Conservation (phyloP, 1,284 basidiomycete species). For the Apiotrichum gracile region DNA sequence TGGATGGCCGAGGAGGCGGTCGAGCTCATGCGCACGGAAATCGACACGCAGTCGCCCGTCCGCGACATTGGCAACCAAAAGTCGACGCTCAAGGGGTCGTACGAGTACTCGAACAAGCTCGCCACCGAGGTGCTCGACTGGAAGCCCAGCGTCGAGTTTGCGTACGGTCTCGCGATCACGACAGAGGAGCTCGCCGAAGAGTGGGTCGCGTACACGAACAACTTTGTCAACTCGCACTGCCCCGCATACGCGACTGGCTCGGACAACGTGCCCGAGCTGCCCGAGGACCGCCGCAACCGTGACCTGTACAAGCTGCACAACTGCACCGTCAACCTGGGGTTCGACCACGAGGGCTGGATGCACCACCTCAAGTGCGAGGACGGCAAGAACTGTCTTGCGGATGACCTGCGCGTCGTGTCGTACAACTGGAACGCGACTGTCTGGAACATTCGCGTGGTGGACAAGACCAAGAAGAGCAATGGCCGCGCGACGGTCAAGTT, state of each 20-base stretch:
- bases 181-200: slow-evolving; percentile 21
- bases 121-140: slow-evolving; percentile 23
- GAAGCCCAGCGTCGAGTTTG: slow-evolving; percentile 21
- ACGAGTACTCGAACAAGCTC: slow-evolving; percentile 15
- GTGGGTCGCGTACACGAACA: slow-evolving; percentile 23
- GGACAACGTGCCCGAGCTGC: background rate
- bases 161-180: slow-evolving; percentile 24
- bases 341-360: slow-evolving; percentile 34
- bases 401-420: slow-evolving; percentile 27
- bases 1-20: slow-evolving; percentile 32
- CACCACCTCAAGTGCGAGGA: slow-evolving; percentile 43
- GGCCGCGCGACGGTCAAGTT: slow-evolving; percentile 27
- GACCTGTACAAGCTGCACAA: slow-evolving; percentile 34
- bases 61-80: slow-evolving; percentile 31
- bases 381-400: slow-evolving; percentile 29
- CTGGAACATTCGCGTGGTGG: slow-evolving; percentile 23
- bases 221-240: slow-evolving; percentile 32
- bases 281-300: slow-evolving; percentile 36
- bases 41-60: slow-evolving; percentile 35
- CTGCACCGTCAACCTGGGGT: slow-evolving; percentile 42
- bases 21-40: slow-evolving; percentile 29
- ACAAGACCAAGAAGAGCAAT: slow-evolving; percentile 4
- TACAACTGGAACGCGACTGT: slow-evolving; percentile 40
- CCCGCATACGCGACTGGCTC: background rate
- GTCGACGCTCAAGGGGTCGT: slow-evolving; percentile 1